phyloP scores from a whole-genome alignment of 139 green algal genomes.

The Trebouxia sp. region DNA sequence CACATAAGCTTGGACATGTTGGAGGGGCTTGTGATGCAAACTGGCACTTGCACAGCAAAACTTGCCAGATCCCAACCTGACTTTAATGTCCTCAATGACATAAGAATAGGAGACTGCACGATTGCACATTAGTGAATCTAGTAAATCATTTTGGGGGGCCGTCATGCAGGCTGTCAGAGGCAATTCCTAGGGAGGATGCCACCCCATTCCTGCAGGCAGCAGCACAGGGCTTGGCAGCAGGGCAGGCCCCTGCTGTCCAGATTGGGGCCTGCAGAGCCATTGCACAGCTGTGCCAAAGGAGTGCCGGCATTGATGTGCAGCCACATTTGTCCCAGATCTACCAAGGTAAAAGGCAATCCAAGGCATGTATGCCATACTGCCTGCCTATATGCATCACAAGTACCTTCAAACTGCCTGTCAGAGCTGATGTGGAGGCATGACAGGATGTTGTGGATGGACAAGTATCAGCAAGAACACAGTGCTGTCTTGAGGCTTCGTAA shows the following conservation, averaged over 20 bases:
- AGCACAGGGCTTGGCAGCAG: slow-evolving; percentile 36
- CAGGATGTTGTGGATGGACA: no score
- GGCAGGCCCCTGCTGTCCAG: slow-evolving; percentile 40
- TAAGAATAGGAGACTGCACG: no score
- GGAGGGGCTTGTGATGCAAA: no score
- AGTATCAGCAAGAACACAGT: no score
- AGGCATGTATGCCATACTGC: background rate
- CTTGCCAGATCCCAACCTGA: no score
- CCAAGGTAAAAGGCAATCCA: slow-evolving; percentile 15
- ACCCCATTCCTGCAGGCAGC: slow-evolving; percentile 43
- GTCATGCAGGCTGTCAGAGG: slow-evolving; percentile 39
- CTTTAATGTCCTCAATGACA: no score
- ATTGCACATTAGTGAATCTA: background rate
- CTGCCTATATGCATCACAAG: no score
- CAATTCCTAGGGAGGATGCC: slow-evolving; percentile 38
- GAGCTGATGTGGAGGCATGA: no score
- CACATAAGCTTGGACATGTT: no score
- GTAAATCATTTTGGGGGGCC: background rate
- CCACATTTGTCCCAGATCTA: slow-evolving; percentile 46
- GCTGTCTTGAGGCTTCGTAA: no score
- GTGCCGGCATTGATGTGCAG: slow-evolving; percentile 16
- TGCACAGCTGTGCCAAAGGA: slow-evolving; percentile 4
- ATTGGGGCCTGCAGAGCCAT: slow-evolving; percentile 60
- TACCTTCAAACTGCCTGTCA: no score
- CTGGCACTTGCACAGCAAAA: no score